Evolutionary conservation across 139 green algal species (phyloP), one percentile per base, ranked within the genome.

Genomic region (Auxenochlorella pyrenoidosa): DNA sequence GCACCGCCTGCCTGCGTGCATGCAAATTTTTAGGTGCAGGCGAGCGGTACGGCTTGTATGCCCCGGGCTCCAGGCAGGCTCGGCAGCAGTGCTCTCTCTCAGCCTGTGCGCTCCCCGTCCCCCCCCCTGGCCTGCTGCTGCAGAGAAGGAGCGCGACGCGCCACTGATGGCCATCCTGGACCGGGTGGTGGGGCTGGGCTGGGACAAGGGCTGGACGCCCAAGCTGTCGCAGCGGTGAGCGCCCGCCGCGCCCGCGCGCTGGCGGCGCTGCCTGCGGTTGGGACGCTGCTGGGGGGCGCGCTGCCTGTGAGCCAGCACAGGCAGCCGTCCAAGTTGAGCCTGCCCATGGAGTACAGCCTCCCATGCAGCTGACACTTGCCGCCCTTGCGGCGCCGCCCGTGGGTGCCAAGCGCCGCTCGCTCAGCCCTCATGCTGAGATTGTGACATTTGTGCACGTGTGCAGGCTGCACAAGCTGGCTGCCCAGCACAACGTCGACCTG

Each of bases 101-200:
- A n/a, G n/a, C 3, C 4, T 18, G 3, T 36, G 30, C 32, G 12
- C 66, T 32, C 66, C 32, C 21, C 32, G 2, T 34, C 63, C 16
- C 2, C 66, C 32, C 30, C 66, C 28, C 15, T 36, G 66, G 66
- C 22, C 32, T 71, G 26, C 63, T 34, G 19, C 40, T 65, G 86
- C 78, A 65, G 93, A 95, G 75, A 75, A 77, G 6, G 95, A 97
- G 80, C 87, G 92, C 66, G 94, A 96, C 79, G 81, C 86, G 16
- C 83, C 89, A 28, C 87, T 97, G 82, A 82, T 75, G 16, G 91
- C 92, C 40, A 89, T 98, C 79, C 89, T 98, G 84, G 95, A 96
- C 51, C 87, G 88, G 65, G 89, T 90, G 18, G 90, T 97, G 38
- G 94, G 93, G 30, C 79, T 93, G 73, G 88, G 81, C 15, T 81